Conservation (phyloP, 768 basidiomycete species). For the Vararia minispora region DNA sequence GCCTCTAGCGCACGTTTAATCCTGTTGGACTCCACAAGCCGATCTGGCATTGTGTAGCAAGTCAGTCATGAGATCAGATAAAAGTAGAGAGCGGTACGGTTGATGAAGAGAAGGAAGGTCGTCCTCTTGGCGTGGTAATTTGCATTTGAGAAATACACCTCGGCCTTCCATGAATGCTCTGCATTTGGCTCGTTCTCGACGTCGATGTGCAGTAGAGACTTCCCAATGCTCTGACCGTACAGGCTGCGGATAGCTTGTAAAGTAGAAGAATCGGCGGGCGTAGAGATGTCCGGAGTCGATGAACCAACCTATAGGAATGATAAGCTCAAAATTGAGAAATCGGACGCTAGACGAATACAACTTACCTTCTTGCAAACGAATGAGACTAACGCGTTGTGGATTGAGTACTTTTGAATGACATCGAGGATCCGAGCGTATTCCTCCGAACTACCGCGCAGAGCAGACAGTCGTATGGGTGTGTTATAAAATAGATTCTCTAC, state of each 20-base stretch:
- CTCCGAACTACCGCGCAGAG: constrained; percentile 75
- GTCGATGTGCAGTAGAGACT: constrained; percentile 48
- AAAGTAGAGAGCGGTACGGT: constrained; percentile 44
- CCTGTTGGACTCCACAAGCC: constrained; percentile 79
- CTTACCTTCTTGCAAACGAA: constrained; percentile 88
- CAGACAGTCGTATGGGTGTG: constrained; percentile 76
- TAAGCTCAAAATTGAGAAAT: not conserved
- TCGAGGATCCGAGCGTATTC: constrained; percentile 89
- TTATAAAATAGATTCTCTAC: constrained; percentile 96
- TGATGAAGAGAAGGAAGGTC: constrained; percentile 85
- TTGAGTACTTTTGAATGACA: constrained; percentile 85
- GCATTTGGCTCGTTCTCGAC: constrained; percentile 20
- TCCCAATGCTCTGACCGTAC: constrained; percentile 73
- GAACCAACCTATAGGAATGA: constrained; percentile 48
- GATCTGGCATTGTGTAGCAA: constrained; percentile 40
- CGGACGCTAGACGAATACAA: not conserved
- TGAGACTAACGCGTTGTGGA: constrained; percentile 83
- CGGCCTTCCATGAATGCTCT: constrained; percentile 54
- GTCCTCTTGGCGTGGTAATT: constrained; percentile 87
- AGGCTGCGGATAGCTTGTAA: constrained; percentile 65
- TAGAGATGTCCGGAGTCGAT: constrained; percentile 68
- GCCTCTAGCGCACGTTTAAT: constrained; percentile 84
- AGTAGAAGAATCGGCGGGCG: constrained; percentile 54
- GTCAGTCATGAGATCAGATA: not conserved
- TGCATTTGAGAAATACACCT: constrained; percentile 71